phyloP scores from a whole-genome alignment of 2,329 filamentous ascomycete genomes.

The Diaporthe amygdali region DNA sequence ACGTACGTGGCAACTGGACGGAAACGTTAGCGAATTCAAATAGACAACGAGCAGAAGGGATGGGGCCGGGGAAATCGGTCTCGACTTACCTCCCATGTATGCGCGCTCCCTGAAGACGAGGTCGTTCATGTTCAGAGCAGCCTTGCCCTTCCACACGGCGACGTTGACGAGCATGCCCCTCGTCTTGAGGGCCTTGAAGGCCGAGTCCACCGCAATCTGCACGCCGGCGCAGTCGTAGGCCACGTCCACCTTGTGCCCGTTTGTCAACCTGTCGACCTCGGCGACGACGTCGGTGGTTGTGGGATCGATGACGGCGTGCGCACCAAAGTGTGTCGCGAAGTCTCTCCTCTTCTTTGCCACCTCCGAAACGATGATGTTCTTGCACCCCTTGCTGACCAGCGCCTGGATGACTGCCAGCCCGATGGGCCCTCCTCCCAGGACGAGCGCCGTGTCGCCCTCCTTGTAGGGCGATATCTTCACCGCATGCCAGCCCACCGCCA shows the following conservation, averaged over 20 bases:
- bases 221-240: slow-evolving; percentile 33
- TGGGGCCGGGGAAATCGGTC: not conserved
- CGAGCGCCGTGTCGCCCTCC: slow-evolving; percentile 52
- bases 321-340: slow-evolving; percentile 60
- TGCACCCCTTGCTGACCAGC: slow-evolving; percentile 57
- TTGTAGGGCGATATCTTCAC: slow-evolving; percentile 32
- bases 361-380: slow-evolving; percentile 63
- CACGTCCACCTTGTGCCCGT: slow-evolving; percentile 29
- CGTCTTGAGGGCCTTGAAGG: slow-evolving; percentile 30
- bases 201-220: slow-evolving; percentile 24
- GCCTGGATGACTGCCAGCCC: slow-evolving; percentile 64
- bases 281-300: slow-evolving; percentile 26
- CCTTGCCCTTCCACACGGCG: slow-evolving; percentile 33
- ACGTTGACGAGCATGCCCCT: slow-evolving; percentile 32
- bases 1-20: slow-evolving; percentile 21
- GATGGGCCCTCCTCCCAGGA: slow-evolving; percentile 68
- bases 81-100: slow-evolving; percentile 29
- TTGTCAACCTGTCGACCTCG: slow-evolving; percentile 25
- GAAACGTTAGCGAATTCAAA: not conserved
- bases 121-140: slow-evolving; percentile 24
- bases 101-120: slow-evolving; percentile 22
- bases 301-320: slow-evolving; percentile 33
- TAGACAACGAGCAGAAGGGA: not conserved
- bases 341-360: slow-evolving; percentile 54
- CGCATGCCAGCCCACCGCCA: slow-evolving; percentile 70